Evolutionary conservation across 768 basidiomycete species (phyloP).

Genomic region (Xerocomellus amylosporus): DNA sequence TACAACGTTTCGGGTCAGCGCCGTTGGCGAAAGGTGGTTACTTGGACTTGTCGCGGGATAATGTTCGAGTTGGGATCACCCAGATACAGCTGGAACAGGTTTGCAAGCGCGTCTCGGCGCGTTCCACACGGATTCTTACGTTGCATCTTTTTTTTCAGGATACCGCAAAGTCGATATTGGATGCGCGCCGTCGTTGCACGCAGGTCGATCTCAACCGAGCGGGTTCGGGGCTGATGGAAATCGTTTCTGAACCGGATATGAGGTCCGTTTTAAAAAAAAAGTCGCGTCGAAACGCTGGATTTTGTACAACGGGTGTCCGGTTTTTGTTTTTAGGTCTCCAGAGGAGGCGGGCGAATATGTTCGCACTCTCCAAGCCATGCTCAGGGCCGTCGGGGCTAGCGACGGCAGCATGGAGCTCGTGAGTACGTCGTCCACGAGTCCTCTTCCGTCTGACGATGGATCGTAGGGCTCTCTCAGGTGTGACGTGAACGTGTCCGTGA

Average conservation of each 20-base stretch:
- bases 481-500: conserved; percentile 94
- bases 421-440: conserved; percentile 9
- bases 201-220: conserved; percentile 89
- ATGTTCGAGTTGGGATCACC: conserved; percentile 68
- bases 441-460: not conserved
- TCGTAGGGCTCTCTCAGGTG: conserved; percentile 87
- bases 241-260: conserved; percentile 93
- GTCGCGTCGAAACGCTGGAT: not conserved
- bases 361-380: conserved; percentile 70
- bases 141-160: conserved; percentile 50
- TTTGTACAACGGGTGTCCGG: not conserved
- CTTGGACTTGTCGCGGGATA: conserved; percentile 43
- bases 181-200: conserved; percentile 48
- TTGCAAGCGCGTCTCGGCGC: conserved; percentile 11
- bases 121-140: not conserved
- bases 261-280: conserved; percentile 42
- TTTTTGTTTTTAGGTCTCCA: conserved; percentile 49
- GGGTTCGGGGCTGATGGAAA: conserved; percentile 89
- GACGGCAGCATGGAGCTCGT: conserved; percentile 98
- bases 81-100: conserved; percentile 98
- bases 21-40: conserved; percentile 73
- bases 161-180: conserved; percentile 80
- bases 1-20: conserved; percentile 41
- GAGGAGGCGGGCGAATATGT: conserved; percentile 92
- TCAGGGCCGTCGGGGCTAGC: conserved; percentile 82